Conservation (phyloP, 2,329 filamentous ascomycete species). For the Cadophora gregata region DNA sequence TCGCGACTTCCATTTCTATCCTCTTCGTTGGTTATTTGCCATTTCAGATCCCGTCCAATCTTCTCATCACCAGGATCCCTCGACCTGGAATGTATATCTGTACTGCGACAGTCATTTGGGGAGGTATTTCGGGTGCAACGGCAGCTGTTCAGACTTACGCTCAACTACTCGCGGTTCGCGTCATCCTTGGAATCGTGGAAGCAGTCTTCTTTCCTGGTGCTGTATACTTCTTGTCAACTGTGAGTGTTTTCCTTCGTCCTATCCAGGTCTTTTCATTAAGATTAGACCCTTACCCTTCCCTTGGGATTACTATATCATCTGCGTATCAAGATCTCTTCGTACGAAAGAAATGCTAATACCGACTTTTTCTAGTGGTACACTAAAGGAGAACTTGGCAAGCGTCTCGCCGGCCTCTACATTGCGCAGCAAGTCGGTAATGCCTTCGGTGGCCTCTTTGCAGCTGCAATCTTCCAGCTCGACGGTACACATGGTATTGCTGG, state of each 20-base stretch:
- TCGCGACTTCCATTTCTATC: slow-evolving; percentile 51
- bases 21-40: slow-evolving; percentile 49
- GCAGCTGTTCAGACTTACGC: slow-evolving; percentile 46
- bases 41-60: slow-evolving; percentile 48
- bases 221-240: slow-evolving; percentile 46
- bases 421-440: slow-evolving; percentile 48
- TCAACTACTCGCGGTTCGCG: slow-evolving; percentile 45
- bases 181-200: slow-evolving; percentile 42
- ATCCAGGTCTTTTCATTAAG: neutral
- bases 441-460: slow-evolving; percentile 56
- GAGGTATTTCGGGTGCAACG: slow-evolving; percentile 44
- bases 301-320: neutral
- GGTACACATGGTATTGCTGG: slow-evolving; percentile 53
- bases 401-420: slow-evolving; percentile 47
- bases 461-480: slow-evolving; percentile 54
- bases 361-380: slow-evolving; percentile 45
- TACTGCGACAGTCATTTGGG: slow-evolving; percentile 43
- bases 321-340: too few relatives aligned
- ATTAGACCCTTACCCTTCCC: too few relatives aligned
- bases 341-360: neutral
- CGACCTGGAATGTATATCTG: slow-evolving; percentile 41
- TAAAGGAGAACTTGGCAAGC: slow-evolving; percentile 47
- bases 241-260: neutral
- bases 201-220: slow-evolving; percentile 42
- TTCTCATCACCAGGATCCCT: slow-evolving; percentile 39